Percentiles rank a stretch among this genome's conserved stretches.
phyloP scores from a whole-genome alignment of 164 flowering plant genomes.

The Umbellularia californica region DNA sequence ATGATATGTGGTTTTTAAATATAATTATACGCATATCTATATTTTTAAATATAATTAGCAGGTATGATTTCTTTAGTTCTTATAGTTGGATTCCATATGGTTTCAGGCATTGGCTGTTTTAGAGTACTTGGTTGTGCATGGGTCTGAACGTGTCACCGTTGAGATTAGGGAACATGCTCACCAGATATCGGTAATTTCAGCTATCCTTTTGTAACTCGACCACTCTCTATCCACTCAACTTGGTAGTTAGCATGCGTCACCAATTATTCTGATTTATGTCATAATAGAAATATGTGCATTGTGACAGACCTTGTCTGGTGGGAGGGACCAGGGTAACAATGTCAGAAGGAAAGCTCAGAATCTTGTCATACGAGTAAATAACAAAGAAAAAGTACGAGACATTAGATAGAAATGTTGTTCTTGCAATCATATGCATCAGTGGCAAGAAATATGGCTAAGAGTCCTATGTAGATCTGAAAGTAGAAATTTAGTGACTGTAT shows the following conservation, averaged over 20 bases:
- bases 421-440: too few relatives aligned
- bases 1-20: not conserved
- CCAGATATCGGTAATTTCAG: constrained; percentile 72
- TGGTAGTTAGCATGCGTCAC: not conserved
- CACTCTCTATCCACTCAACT: not conserved
- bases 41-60: too few relatives aligned
- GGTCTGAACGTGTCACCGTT: constrained; percentile 94
- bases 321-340: constrained; percentile 95
- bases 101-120: constrained; percentile 83
- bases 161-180: constrained; percentile 91
- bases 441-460: too few relatives aligned
- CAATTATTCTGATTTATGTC: not conserved
- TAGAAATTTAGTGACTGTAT: too few relatives aligned
- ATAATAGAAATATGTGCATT: not conserved
- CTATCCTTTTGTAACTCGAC: not conserved
- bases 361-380: constrained; percentile 82
- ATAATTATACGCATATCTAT: too few relatives aligned
- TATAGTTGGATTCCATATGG: constrained; percentile 11
- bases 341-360: constrained; percentile 93
- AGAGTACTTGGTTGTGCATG: constrained; percentile 93
- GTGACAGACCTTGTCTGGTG: constrained; percentile 76
- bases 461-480: too few relatives aligned
- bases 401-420: constrained; percentile 85
- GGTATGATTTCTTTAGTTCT: constrained; percentile 2
- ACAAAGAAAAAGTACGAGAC: constrained; percentile 85